A percentile compares a stretch with the other conserved stretches of the same genome.
phyloP scores from a whole-genome alignment of 1,284 basidiomycete genomes.

The Lignosus rhinocerotis region DNA sequence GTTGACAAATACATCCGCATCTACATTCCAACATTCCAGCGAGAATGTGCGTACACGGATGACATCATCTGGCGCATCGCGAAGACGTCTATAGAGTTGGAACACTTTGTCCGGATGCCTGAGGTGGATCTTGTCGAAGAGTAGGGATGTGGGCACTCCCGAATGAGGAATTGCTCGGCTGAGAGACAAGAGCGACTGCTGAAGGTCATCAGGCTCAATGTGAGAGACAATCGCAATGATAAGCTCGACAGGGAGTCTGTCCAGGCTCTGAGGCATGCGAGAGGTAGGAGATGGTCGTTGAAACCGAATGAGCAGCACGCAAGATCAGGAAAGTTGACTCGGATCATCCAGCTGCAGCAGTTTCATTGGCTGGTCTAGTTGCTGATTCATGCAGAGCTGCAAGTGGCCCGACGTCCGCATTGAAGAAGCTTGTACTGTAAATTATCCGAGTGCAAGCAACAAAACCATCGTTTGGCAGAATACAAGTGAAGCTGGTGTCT shows the following conservation, averaged over 20 bases:
- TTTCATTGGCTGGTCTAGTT: background rate
- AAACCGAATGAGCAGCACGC: background rate
- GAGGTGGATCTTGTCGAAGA: constrained; percentile 54
- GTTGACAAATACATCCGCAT: constrained; percentile 64
- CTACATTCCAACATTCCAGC: constrained; percentile 58
- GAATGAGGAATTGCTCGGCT: constrained; percentile 54
- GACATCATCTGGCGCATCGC: constrained; percentile 34
- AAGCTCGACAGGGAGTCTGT: constrained; percentile 56
- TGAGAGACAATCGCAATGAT: constrained; percentile 52
- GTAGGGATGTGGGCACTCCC: constrained; percentile 48
- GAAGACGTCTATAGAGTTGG: constrained; percentile 50
- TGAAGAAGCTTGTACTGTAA: background rate
- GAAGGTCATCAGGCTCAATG: constrained; percentile 41
- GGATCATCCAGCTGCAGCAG: too few relatives aligned
- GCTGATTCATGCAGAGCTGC: background rate
- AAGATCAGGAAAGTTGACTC: too few relatives aligned
- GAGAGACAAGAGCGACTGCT: constrained; percentile 50
- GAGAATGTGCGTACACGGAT: constrained; percentile 47
- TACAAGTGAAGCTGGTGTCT: too few relatives aligned
- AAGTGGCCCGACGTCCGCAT: background rate
- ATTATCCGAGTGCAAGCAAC: too few relatives aligned
- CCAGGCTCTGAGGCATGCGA: constrained; percentile 14
- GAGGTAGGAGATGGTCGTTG: background rate
- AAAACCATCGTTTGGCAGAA: too few relatives aligned
- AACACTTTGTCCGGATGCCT: constrained; percentile 44